Evolutionary conservation across 2,329 filamentous ascomycete species (phyloP), one percentile per base, ranked within the genome.

Genomic region (Cordyceps militaris): DNA sequence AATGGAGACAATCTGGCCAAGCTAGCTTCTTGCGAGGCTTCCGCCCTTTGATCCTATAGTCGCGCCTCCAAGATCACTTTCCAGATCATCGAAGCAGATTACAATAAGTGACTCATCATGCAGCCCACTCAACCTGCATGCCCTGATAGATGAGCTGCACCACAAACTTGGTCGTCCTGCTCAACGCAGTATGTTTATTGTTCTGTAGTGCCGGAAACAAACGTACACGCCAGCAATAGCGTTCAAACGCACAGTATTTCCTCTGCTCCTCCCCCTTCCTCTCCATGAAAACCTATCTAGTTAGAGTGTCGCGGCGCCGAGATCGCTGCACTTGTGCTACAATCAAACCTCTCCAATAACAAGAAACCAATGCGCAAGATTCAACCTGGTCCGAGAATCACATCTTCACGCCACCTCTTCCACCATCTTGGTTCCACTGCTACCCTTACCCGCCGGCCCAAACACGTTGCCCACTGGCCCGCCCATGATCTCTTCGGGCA

Each of bases 401-500:
- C 8, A 36, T n/a, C n/a, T 43, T 50, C 48, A 81, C 23, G 71
- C 70, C 54, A 83, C 78, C 67, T 84, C 80, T 63, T 83, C 73
- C 9, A 83, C 77, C 75, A 82, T 77, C 69, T 79, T 82, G 11
- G 73, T 70, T 19, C 68, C 61, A n/a, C 64, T 63, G 43, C 72
- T 43, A 58, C 44, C 68, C 67, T 32, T 68, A 21, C 46, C 23
- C 26, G 28, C 36, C 28, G 38, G 38, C 44, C 55, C 47, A 66
- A 91, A 88, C 4, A 87, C 69, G 34, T 69, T 74, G 4, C 88
- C 88, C 0, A 77, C 74, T 0, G 87, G 87, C 0, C 79, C 79
- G 10, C 78, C 76, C 28, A 91, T 67, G 75, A 90, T 85, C 66
- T 89, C 87, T 4, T 80, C 78, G 0, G 88, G 85, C 11, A 91